Percentiles rank a stretch among this genome's conserved stretches.
These are phyloP conservation scores for Clarireedia monteithiana DNA, from an alignment of 2,329 filamentous ascomycete genomes.

Conservation along the genomic window DNA sequence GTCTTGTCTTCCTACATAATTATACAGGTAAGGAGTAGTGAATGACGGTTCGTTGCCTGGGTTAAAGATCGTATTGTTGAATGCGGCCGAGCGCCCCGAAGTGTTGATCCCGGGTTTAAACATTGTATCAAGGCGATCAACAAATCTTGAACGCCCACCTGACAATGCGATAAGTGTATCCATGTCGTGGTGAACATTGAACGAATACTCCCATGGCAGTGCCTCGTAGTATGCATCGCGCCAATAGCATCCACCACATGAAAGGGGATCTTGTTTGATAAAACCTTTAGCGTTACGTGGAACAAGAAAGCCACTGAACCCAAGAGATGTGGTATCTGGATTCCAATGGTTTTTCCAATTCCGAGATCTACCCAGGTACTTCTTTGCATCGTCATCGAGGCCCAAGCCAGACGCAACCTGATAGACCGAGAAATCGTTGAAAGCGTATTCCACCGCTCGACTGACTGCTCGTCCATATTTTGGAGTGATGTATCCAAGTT, in stretches of 20 bases:
- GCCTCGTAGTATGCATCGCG: constrained; percentile 43
- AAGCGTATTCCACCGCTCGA: constrained; percentile 58
- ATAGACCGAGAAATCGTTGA: constrained; percentile 61
- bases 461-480: constrained; percentile 54
- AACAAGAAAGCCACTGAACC: constrained; percentile 59
- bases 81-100: neutral
- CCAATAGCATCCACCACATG: constrained; percentile 48
- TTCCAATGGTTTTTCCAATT: constrained; percentile 72
- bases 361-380: constrained; percentile 55
- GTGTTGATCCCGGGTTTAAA: constrained; percentile 37
- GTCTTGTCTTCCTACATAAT: constrained; percentile 56
- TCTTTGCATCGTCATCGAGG: constrained; percentile 48
- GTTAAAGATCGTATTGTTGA: constrained; percentile 46
- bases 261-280: constrained; percentile 39
- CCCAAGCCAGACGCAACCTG: constrained; percentile 55
- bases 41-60: constrained; percentile 37
- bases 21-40: constrained; percentile 60
- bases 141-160: constrained; percentile 41
- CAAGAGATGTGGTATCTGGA: constrained; percentile 43
- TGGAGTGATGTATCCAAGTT: constrained; percentile 58
- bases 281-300: constrained; percentile 43
- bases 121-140: constrained; percentile 41
- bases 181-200: constrained; percentile 50
- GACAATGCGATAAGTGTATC: constrained; percentile 37
- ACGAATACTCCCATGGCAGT: constrained; percentile 47